Conservation (phyloP, 345 rosid species). For the Syzygium aromaticum region DNA sequence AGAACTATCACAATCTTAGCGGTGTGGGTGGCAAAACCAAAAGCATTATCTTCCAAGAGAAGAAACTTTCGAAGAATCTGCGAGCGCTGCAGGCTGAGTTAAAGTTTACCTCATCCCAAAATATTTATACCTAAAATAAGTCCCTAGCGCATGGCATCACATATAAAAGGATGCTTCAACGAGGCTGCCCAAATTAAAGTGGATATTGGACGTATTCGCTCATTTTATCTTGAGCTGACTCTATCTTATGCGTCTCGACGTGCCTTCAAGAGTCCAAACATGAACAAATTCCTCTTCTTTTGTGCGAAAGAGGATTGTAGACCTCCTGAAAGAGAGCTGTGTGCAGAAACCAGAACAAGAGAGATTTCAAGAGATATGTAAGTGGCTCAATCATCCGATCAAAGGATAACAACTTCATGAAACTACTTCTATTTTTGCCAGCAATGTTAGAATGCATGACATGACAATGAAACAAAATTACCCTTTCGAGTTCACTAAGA, state of each 20-base stretch:
- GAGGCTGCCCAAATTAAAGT: background rate
- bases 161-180: background rate
- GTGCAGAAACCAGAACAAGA: too few species aligned
- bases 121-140: too few species aligned
- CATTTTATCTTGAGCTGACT: background rate
- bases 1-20: background rate
- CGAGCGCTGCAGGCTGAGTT: background rate
- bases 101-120: background rate
- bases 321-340: too few species aligned
- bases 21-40: background rate
- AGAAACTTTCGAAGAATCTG: background rate
- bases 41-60: background rate
- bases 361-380: too few species aligned
- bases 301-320: too few species aligned
- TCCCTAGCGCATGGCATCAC: background rate
- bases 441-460: too few species aligned
- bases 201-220: background rate
- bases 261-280: background rate
- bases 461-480: too few species aligned
- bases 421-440: too few species aligned
- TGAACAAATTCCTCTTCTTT: background rate
- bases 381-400: too few species aligned
- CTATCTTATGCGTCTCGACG: background rate
- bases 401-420: too few species aligned
- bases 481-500: background rate